Evolutionary conservation across 169 alveolate species (phyloP).

Genomic region (Amoebophrya sp.): DNA sequence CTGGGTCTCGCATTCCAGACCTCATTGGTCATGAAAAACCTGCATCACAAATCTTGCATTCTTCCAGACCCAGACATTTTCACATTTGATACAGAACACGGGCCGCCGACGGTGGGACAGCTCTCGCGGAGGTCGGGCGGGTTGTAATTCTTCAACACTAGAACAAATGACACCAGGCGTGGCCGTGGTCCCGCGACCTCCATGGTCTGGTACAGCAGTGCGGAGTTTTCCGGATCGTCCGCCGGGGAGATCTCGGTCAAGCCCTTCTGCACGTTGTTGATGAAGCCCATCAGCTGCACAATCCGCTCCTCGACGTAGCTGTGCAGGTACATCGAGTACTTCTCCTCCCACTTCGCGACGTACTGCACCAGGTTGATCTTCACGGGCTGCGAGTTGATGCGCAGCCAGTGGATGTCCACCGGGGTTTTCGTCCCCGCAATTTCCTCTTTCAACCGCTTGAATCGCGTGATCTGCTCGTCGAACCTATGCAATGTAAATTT

Average conservation of each 20-base stretch:
- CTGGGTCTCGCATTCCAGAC: no score
- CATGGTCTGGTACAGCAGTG: constrained; percentile 68
- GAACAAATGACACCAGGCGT: no score
- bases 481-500: no score
- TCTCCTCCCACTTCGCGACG: constrained; percentile 71
- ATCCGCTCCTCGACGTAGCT: constrained; percentile 63
- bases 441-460: constrained; percentile 60
- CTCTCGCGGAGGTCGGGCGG: no score
- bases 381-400: constrained; percentile 76
- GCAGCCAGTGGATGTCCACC: constrained; percentile 74
- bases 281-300: constrained; percentile 66
- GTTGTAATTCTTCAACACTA: no score
- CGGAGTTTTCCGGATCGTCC: constrained; percentile 65
- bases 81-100: no score
- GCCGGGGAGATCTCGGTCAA: constrained; percentile 56
- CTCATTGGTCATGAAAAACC: no score
- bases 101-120: no score
- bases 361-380: constrained; percentile 67
- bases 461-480: constrained; percentile 63
- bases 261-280: constrained; percentile 69
- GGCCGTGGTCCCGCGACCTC: no score
- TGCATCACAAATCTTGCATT: no score
- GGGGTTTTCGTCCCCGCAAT: constrained; percentile 73
- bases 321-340: constrained; percentile 67
- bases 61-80: no score